Percentiles rank a stretch among this genome's conserved stretches.
phyloP scores from a whole-genome alignment of 352 stramenopile species.

The Lagenidium giganteum region DNA sequence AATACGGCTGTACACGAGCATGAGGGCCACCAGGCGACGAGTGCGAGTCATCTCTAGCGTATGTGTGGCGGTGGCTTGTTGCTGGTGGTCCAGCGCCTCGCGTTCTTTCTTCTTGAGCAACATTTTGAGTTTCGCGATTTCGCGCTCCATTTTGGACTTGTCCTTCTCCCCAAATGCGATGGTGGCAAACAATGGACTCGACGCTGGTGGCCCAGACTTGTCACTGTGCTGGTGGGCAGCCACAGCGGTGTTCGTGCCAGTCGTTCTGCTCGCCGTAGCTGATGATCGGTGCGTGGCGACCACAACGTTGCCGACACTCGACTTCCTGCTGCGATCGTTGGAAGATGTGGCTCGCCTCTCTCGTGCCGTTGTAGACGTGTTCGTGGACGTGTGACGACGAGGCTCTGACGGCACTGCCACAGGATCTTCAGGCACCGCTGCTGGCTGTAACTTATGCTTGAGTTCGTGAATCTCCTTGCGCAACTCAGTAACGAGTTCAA shows the following conservation, averaged over 20 bases:
- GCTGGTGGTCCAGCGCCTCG: conserved; percentile 20
- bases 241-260: too few species aligned
- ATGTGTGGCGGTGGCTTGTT: conserved; percentile 9
- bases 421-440: not conserved
- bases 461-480: conserved; percentile 35
- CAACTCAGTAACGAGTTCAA: conserved; percentile 29
- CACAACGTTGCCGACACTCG: too few species aligned
- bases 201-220: not conserved
- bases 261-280: too few species aligned
- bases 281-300: too few species aligned
- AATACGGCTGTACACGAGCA: too few species aligned
- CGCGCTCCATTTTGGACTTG: conserved; percentile 28
- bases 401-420: too few species aligned
- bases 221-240: not conserved
- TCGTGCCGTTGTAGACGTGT: too few species aligned
- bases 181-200: conserved; percentile 10
- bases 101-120: conserved; percentile 29
- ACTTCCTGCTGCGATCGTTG: too few species aligned
- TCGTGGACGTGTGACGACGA: too few species aligned
- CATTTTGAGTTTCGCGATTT: conserved; percentile 31
- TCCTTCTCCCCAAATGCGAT: conserved; percentile 26
- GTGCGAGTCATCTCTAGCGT: too few species aligned
- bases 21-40: too few species aligned
- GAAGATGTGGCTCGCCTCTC: too few species aligned
- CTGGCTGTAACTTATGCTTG: conserved; percentile 24